These are phyloP conservation scores for Cladosporium sp. DNA, from an alignment of 2,329 filamentous ascomycete species.

Conservation along the genomic window DNA sequence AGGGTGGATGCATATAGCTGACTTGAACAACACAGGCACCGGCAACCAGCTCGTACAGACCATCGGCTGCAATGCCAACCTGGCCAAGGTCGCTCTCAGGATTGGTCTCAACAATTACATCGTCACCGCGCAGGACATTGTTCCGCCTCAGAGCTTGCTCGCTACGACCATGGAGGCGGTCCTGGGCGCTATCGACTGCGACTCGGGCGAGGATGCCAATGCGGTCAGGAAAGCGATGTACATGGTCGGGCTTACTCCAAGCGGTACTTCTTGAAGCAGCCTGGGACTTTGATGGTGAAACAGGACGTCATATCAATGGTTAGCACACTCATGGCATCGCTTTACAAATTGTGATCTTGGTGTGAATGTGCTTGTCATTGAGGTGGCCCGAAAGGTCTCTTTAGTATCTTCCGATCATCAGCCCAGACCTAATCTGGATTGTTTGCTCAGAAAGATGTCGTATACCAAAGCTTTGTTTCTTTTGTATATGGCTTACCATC, in stretches of 20 bases:
- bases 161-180: neutral
- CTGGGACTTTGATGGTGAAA: no score
- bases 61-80: constrained; percentile 16
- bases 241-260: neutral
- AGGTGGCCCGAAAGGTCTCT: no score
- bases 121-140: neutral
- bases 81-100: constrained; percentile 7
- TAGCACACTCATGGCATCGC: no score
- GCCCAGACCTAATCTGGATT: no score
- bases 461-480: no score
- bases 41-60: constrained; percentile 15
- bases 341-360: no score
- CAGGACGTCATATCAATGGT: no score
- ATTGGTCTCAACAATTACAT: neutral
- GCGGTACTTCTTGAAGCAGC: neutral
- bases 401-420: no score
- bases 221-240: neutral
- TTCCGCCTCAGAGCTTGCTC: neutral
- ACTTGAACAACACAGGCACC: neutral
- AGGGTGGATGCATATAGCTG: neutral
- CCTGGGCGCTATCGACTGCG: neutral
- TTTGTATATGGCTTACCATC: no score
- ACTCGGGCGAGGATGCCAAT: neutral
- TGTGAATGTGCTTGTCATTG: no score
- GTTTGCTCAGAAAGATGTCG: no score